A percentile compares a stretch with the other conserved stretches of the same genome.
Evolutionary conservation across 2,329 filamentous ascomycete genomes (phyloP).

Genomic region (Alternaria rosae): DNA sequence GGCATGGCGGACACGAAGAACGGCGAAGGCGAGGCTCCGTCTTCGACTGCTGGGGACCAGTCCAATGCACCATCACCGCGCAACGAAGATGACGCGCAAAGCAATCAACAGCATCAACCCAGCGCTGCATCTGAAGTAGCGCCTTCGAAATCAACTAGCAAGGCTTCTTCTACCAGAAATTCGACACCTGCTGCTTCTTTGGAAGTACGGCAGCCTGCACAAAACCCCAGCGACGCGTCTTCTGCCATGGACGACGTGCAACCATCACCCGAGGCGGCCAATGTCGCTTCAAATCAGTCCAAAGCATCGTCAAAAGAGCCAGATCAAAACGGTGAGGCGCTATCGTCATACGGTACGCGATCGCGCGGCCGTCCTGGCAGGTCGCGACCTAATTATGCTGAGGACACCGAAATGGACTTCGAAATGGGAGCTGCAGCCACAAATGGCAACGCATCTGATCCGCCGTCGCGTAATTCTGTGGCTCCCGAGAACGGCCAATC

Average conservation of each 20-base stretch:
- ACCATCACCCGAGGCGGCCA: slow-evolving; percentile 40
- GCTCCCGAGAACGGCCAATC: slow-evolving; percentile 43
- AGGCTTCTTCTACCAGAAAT: slow-evolving; percentile 45
- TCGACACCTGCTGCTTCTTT: slow-evolving; percentile 43
- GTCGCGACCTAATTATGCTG: slow-evolving; percentile 90
- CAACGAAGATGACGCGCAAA: slow-evolving; percentile 39
- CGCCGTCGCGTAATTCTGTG: slow-evolving; percentile 46
- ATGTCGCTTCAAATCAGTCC: slow-evolving; percentile 36
- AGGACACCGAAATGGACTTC: slow-evolving; percentile 91
- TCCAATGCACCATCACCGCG: slow-evolving; percentile 39
- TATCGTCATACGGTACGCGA: slow-evolving; percentile 79
- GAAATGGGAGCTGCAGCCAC: slow-evolving; percentile 69
- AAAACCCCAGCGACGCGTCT: slow-evolving; percentile 37
- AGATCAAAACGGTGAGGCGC: slow-evolving; percentile 59
- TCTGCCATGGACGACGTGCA: slow-evolving; percentile 36
- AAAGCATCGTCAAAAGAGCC: slow-evolving; percentile 45
- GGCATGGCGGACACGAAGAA: slow-evolving; percentile 48
- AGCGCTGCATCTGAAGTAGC: slow-evolving; percentile 36
- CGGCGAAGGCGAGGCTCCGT: slow-evolving; percentile 45
- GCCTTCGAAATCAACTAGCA: slow-evolving; percentile 43
- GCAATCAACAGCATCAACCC: slow-evolving; percentile 25
- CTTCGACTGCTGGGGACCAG: slow-evolving; percentile 41
- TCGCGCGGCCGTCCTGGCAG: slow-evolving; percentile 86
- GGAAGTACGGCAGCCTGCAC: slow-evolving; percentile 34
- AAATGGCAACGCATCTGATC: slow-evolving; percentile 61